Evolutionary conservation across 2,329 filamentous ascomycete species (phyloP).

Genomic region (Pezicula carpinea): DNA sequence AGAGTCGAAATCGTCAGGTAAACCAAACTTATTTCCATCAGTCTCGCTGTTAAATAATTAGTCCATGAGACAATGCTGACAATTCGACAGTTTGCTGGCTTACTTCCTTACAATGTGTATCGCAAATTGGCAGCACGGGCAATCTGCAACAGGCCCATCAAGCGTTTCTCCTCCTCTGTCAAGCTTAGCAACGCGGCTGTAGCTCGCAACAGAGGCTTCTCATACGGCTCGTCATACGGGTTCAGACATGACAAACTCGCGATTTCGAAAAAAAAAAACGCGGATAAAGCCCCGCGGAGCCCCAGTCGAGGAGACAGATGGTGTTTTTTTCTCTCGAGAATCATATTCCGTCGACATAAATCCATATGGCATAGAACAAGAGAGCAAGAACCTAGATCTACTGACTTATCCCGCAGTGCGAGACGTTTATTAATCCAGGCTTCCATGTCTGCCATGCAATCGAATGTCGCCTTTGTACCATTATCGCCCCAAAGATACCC

Average conservation of each 20-base stretch:
- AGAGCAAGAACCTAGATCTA: conserved; percentile 18
- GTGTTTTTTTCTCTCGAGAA: conserved; percentile 19
- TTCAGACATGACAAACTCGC: conserved; percentile 13
- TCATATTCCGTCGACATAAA: conserved; percentile 23
- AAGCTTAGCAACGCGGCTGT: conserved; percentile 10
- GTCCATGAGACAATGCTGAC: background rate
- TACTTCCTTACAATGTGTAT: conserved; percentile 14
- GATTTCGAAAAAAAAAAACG: conserved; percentile 23
- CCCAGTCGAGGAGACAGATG: conserved; percentile 24
- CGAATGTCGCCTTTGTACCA: background rate
- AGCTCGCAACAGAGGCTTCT: conserved; percentile 12
- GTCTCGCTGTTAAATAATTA: background rate
- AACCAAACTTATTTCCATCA: background rate
- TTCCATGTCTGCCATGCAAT: background rate
- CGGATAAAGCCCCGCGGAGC: conserved; percentile 20
- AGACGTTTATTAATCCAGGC: no score
- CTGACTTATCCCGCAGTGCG: background rate
- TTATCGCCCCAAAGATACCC: conserved; percentile 21
- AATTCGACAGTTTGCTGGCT: background rate
- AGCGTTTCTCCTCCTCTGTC: conserved; percentile 19
- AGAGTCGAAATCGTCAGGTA: background rate
- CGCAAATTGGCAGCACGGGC: conserved; percentile 12
- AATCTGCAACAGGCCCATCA: conserved; percentile 15
- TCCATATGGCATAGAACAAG: conserved; percentile 26
- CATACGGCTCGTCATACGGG: conserved; percentile 15